These are phyloP conservation scores for Actinidia chinensis DNA, from an alignment of 179 eudicot species.

Conservation along the genomic window DNA sequence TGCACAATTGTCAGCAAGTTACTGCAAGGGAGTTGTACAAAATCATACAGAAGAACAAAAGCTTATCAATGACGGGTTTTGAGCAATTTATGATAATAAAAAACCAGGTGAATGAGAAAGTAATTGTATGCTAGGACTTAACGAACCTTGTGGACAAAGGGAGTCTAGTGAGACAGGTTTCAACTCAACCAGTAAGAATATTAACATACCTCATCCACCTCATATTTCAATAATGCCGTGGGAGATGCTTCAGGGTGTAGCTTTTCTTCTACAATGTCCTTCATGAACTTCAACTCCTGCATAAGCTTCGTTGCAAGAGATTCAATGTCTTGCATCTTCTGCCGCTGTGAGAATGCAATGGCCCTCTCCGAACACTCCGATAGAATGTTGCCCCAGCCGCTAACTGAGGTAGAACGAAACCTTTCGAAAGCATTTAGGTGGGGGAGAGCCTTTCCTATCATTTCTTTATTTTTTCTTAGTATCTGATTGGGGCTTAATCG, in stretches of 20 bases:
- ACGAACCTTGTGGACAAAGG: background rate
- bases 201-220: slow-evolving; percentile 62
- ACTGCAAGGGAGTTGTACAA: background rate
- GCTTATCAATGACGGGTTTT: background rate
- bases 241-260: slow-evolving; percentile 54
- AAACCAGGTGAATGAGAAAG: background rate
- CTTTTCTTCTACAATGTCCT: slow-evolving; percentile 54
- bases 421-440: slow-evolving; percentile 37
- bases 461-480: slow-evolving; percentile 34
- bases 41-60: background rate
- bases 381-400: slow-evolving; percentile 52
- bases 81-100: background rate
- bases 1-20: too few relatives aligned
- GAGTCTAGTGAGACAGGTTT: background rate
- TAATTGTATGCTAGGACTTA: background rate
- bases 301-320: slow-evolving; percentile 64
- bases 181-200: slow-evolving; percentile 6
- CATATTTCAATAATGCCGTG: slow-evolving; percentile 43
- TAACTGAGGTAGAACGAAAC: slow-evolving; percentile 39
- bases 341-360: slow-evolving; percentile 73
- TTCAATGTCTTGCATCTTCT: slow-evolving; percentile 82
- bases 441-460: slow-evolving; percentile 35
- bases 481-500: slow-evolving; percentile 26
- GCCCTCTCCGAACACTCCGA: slow-evolving; percentile 65
- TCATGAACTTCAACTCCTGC: slow-evolving; percentile 75